Evolutionary conservation across 1,284 basidiomycete species (phyloP), one percentile per base, ranked within the genome.

Genomic region (Tylopilus orsonianus): DNA sequence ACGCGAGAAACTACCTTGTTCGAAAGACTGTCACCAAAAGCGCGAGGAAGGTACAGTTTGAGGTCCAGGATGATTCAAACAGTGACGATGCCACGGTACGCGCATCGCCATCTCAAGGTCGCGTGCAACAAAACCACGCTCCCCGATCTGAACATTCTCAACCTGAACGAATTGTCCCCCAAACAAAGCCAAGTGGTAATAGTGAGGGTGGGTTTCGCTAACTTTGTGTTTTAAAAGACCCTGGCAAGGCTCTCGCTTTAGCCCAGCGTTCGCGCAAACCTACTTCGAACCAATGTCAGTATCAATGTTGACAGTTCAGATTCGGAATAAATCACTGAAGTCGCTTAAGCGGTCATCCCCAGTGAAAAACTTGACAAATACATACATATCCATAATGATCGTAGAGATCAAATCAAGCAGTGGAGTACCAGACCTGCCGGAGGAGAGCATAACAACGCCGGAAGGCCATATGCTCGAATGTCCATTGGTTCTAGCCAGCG

Each of bases 381-480:
- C 20, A 12, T 6, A 22, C 41, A 33, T 20, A 18, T 32, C 5
- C 10, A 35, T 27, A 13, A 33, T 24, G 41, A 48, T 36, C 46
- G 49, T 13, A 29, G 18, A 18, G 10, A 24, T 20, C 18, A 47
- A 36, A 22, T 26, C 41, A 44, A 10, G 33, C 36, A 23, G 18
- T 62, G 59, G 59, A 20, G 44, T 2, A 13, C 7, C 6, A 48
- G 46, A 24, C 24, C 8, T n/a, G 13, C 39, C 35, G 45, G 22
- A 34, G 63, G 46, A 36, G 34, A 19, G 16, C 38, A 10, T 29
- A 19, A 24, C 7, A 41, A 34, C 18, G 9, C 20, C 19, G 41
- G 42, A 30, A 50, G 40, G 38, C 50, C 29, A 23, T 49, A 54
- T n/a, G 48, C 49, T 8, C 59, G 63, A 38, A 64, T 64, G 59